Conservation (phyloP, 345 rosid species). For the Crucihimalaya himalaica region DNA sequence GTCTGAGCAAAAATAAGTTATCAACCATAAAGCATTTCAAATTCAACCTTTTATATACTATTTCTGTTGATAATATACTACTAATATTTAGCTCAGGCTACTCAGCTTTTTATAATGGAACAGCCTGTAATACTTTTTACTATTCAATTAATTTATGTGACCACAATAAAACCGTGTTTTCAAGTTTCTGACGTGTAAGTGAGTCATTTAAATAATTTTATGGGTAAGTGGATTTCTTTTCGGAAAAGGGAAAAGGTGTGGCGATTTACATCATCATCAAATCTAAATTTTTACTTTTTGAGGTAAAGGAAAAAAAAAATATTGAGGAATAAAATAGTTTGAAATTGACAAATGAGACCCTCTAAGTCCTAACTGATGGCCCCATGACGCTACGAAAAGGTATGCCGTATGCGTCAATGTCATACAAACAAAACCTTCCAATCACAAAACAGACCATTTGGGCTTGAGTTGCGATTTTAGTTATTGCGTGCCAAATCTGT, state of each 20-base stretch:
- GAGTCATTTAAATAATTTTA: conserved; percentile 30
- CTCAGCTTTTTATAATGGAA: conserved; percentile 36
- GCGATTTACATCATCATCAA: conserved; percentile 33
- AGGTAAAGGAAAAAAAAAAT: conserved; percentile 29
- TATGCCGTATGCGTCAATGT: conserved; percentile 30
- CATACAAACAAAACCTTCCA: conserved; percentile 23
- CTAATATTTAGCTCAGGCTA: conserved; percentile 20
- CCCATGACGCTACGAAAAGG: conserved; percentile 35
- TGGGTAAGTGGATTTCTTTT: conserved; percentile 23
- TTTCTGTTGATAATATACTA: not conserved
- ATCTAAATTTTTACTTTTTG: conserved; percentile 38
- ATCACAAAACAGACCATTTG: conserved; percentile 31
- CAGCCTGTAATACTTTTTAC: conserved; percentile 1
- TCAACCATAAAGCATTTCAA: conserved; percentile 22
- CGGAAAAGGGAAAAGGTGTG: not conserved
- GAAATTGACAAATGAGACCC: conserved; percentile 30
- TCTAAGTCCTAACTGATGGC: conserved; percentile 13
- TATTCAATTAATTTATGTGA: conserved; percentile 15
- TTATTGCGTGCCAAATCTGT: conserved; percentile 38
- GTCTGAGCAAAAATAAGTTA: conserved; percentile 7
- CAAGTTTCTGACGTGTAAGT: conserved; percentile 41
- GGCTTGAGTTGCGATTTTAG: conserved; percentile 33
- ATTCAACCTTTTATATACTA: conserved; percentile 12
- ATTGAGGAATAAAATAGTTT: conserved; percentile 26
- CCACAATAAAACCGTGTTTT: conserved; percentile 32